Conservation (phyloP, 1,284 basidiomycete species). For the Mycosarcoma maydis region DNA sequence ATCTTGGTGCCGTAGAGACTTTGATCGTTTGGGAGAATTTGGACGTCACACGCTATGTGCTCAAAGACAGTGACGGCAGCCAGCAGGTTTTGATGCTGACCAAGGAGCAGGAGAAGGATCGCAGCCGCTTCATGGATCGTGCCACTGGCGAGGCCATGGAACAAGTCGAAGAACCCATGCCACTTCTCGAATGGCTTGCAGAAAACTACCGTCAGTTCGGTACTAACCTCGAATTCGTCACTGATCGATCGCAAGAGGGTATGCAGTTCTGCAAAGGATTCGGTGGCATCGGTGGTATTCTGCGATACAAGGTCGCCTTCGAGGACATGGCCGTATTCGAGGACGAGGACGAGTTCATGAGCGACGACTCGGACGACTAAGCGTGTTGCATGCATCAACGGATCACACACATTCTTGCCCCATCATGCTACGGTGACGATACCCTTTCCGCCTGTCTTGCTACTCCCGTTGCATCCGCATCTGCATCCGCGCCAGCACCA, state of each 20-base stretch:
- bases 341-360: constrained; percentile 66
- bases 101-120: constrained; percentile 72
- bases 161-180: constrained; percentile 69
- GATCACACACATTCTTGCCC: background rate
- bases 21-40: constrained; percentile 96
- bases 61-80: constrained; percentile 61
- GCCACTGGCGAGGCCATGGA: constrained; percentile 97
- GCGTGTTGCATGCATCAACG: background rate
- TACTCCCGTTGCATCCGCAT: no score
- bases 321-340: constrained; percentile 65
- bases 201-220: constrained; percentile 99
- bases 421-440: constrained; percentile 5
- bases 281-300: constrained; percentile 93
- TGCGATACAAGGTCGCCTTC: constrained; percentile 71
- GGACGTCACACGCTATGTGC: constrained; percentile 60
- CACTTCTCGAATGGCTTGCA: constrained; percentile 84
- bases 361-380: constrained; percentile 60
- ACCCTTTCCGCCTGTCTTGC: constrained; percentile 1
- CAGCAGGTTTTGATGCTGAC: constrained; percentile 60
- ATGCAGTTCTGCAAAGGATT: constrained; percentile 99
- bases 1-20: constrained; percentile 95
- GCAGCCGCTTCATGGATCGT: constrained; percentile 93
- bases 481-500: no score
- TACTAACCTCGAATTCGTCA: constrained; percentile 80
- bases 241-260: constrained; percentile 83